These are phyloP conservation scores for Pichia kudriavzevii DNA, from an alignment of 1,139 yeast genomes.

Conservation along the genomic window DNA sequence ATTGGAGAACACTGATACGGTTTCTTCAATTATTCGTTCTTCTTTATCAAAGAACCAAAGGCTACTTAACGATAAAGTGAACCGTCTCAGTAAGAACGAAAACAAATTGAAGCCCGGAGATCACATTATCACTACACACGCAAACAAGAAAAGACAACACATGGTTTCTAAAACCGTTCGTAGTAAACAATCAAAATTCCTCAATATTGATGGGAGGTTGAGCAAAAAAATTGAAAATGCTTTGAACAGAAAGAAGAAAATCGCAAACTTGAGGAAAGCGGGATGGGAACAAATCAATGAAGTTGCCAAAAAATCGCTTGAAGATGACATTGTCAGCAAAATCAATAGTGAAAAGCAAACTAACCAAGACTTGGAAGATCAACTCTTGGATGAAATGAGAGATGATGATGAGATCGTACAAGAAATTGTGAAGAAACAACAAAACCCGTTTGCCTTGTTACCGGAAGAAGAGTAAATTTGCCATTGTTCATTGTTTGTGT, in stretches of 20 bases:
- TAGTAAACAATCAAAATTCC: constrained; percentile 40
- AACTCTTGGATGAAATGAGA: constrained; percentile 22
- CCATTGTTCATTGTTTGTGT: constrained; percentile 1
- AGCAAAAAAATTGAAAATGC: constrained; percentile 57
- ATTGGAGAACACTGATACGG: constrained; percentile 48
- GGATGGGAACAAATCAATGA: constrained; percentile 68
- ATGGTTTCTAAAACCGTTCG: constrained; percentile 34
- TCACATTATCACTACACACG: constrained; percentile 22
- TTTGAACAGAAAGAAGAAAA: constrained; percentile 53
- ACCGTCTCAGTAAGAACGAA: constrained; percentile 33
- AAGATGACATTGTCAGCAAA: constrained; percentile 9
- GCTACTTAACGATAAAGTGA: constrained; percentile 44
- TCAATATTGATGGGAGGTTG: constrained; percentile 48
- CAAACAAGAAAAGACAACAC: constrained; percentile 23
- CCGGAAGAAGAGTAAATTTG: constrained; percentile 39
- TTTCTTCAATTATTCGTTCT: constrained; percentile 59
- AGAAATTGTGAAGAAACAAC: constrained; percentile 11
- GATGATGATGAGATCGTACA: constrained; percentile 21
- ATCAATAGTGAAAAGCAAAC: constrained; percentile 30
- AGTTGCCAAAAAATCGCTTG: constrained; percentile 14
- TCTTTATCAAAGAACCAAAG: constrained; percentile 59
- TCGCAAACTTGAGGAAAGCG: constrained; percentile 55
- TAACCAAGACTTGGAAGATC: constrained; percentile 22
- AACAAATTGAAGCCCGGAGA: constrained; percentile 26
- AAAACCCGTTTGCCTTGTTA: constrained; percentile 41